phyloP scores from a whole-genome alignment of 257 asterid species.

The Lycium barbarum region DNA sequence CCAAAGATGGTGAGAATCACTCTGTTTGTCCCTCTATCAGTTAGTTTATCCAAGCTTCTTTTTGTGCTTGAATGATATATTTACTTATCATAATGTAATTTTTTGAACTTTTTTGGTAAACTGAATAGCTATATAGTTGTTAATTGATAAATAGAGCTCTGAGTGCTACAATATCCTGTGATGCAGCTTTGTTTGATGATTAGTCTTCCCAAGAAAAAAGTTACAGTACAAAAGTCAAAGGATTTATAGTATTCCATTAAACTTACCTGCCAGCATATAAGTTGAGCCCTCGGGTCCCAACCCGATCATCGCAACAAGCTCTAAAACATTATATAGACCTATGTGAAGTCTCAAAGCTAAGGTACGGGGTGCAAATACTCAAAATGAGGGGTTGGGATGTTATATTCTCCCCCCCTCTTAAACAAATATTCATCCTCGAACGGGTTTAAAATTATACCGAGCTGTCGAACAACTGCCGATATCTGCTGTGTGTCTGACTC shows the following conservation, averaged over 20 bases:
- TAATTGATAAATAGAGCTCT: slow-evolving; percentile 6
- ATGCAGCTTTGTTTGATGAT: neutral
- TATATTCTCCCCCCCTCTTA: too few relatives aligned
- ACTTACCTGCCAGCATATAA: slow-evolving; percentile 8
- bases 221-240: neutral
- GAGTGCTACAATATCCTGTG: neutral
- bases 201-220: slow-evolving; percentile 4
- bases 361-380: too few relatives aligned
- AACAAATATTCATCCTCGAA: too few relatives aligned
- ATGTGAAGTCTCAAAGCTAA: too few relatives aligned
- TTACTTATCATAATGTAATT: neutral
- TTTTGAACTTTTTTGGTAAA: neutral
- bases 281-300: too few relatives aligned
- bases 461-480: too few relatives aligned
- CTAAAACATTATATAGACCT: too few relatives aligned
- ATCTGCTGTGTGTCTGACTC: too few relatives aligned
- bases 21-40: slow-evolving; percentile 19
- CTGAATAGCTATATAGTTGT: slow-evolving; percentile 16
- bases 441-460: too few relatives aligned
- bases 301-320: too few relatives aligned
- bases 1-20: slow-evolving; percentile 38
- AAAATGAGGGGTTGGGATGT: too few relatives aligned
- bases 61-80: slow-evolving; percentile 22
- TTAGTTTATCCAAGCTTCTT: neutral
- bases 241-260: slow-evolving; percentile 5